A percentile compares a stretch with the other conserved stretches of the same genome.
Conservation (phyloP, 2,329 filamentous ascomycete genomes). For the Tothia fuscella region DNA sequence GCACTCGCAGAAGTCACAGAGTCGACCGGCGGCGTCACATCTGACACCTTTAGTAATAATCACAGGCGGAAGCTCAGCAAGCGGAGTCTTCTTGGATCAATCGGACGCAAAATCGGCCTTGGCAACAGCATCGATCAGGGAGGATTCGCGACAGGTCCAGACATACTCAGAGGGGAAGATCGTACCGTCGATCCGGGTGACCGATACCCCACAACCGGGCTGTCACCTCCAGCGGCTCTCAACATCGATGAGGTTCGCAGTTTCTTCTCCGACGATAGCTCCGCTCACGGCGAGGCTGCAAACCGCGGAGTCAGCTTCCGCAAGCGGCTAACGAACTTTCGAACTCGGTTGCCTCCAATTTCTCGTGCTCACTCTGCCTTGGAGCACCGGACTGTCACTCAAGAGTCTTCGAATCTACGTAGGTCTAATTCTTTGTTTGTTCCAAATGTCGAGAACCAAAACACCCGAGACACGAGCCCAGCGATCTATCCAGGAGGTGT, state of each 20-base stretch:
- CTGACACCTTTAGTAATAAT: constrained; percentile 10
- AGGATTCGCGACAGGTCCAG: constrained; percentile 12
- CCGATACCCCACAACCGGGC: constrained; percentile 35
- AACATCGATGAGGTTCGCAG: constrained; percentile 30
- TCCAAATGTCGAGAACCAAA: neutral
- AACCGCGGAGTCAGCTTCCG: constrained; percentile 19
- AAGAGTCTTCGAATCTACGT: neutral
- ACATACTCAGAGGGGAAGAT: constrained; percentile 18
- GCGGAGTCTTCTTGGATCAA: constrained; percentile 12
- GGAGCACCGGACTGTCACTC: constrained; percentile 6
- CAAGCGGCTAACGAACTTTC: constrained; percentile 23
- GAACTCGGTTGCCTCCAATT: constrained; percentile 14
- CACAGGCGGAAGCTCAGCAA: constrained; percentile 11
- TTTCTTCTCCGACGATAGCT: constrained; percentile 32
- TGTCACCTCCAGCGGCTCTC: constrained; percentile 29
- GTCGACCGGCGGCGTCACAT: neutral
- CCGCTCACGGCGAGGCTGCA: constrained; percentile 12
- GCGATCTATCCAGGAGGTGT: constrained; percentile 16
- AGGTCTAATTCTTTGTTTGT: constrained; percentile 8
- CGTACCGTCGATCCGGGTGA: constrained; percentile 30
- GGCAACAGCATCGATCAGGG: constrained; percentile 7
- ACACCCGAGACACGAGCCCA: neutral
- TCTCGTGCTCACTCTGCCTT: constrained; percentile 13
- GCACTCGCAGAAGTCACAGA: neutral
- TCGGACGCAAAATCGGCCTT: constrained; percentile 12